A percentile compares a stretch with the other conserved stretches of the same genome.
Evolutionary conservation across 2,329 filamentous ascomycete species (phyloP).

Genomic region (Beauveria pseudobassiana): DNA sequence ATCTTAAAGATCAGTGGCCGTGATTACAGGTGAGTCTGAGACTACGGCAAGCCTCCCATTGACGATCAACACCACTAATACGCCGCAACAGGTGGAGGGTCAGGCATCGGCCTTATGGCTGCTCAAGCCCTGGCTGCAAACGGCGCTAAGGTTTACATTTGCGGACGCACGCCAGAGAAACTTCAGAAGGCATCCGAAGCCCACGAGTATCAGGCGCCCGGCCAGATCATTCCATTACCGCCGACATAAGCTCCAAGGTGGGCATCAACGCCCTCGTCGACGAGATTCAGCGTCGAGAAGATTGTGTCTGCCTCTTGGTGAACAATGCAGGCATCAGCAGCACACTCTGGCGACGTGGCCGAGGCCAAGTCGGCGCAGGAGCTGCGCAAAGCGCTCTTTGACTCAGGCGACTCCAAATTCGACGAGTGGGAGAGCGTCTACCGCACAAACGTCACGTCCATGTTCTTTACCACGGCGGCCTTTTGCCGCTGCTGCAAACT

Average conservation of each 20-base stretch:
- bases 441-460: conserved; percentile 66
- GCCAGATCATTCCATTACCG: conserved; percentile 51
- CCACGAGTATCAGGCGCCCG: conserved; percentile 44
- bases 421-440: conserved; percentile 68
- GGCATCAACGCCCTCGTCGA: conserved; percentile 50
- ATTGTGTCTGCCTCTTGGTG: conserved; percentile 55
- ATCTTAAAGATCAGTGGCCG: conserved; percentile 35
- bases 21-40: conserved; percentile 32
- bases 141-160: conserved; percentile 64
- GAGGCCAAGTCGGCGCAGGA: conserved; percentile 37
- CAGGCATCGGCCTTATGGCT: conserved; percentile 63
- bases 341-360: conserved; percentile 37
- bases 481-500: conserved; percentile 56
- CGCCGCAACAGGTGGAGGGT: conserved; percentile 37
- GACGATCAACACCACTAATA: neutral
- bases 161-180: conserved; percentile 56
- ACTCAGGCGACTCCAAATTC: conserved; percentile 48
- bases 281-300: conserved; percentile 47
- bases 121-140: conserved; percentile 59
- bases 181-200: conserved; percentile 52
- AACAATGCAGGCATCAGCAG: conserved; percentile 63
- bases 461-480: conserved; percentile 57
- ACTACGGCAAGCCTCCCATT: neutral
- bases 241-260: conserved; percentile 56
- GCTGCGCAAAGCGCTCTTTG: conserved; percentile 58